Evolutionary conservation across 176 grass and related monocot species (phyloP).

Genomic region (Dactylis glomerata): DNA sequence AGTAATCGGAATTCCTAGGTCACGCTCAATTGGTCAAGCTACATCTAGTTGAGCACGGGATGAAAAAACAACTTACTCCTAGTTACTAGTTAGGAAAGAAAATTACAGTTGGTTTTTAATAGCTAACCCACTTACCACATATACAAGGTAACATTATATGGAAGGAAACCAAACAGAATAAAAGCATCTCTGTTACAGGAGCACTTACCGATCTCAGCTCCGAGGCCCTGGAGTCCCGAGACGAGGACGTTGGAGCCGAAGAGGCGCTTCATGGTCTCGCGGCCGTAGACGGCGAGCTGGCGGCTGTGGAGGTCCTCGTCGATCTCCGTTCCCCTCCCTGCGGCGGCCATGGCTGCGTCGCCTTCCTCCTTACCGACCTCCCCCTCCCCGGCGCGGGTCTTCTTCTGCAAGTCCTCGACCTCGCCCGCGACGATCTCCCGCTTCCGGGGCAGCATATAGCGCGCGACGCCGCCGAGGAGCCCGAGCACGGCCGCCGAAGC

Average conservation of each 20-base stretch:
- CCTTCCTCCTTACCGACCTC: neutral
- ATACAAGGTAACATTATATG: neutral
- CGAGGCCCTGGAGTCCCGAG: slow-evolving; percentile 77
- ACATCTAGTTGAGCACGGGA: too few species aligned
- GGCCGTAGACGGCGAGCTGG: slow-evolving; percentile 82
- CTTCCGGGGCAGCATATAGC: slow-evolving; percentile 75
- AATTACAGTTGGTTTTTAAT: neutral
- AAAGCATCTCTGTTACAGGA: neutral
- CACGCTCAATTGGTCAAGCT: too few species aligned
- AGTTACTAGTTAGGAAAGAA: neutral
- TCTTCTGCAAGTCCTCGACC: slow-evolving; percentile 58
- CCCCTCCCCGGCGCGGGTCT: slow-evolving; percentile 35
- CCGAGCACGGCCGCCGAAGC: slow-evolving; percentile 38
- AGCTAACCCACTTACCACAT: neutral
- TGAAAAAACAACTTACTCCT: too few species aligned
- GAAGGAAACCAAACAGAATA: neutral
- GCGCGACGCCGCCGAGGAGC: slow-evolving; percentile 43
- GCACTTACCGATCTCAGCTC: slow-evolving; percentile 65
- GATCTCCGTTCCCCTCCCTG: slow-evolving; percentile 50
- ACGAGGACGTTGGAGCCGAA: slow-evolving; percentile 86
- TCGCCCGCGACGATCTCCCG: slow-evolving; percentile 50
- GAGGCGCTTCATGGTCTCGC: slow-evolving; percentile 89
- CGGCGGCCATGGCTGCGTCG: slow-evolving; percentile 14
- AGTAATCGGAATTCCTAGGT: too few species aligned
- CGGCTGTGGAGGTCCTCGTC: slow-evolving; percentile 91